phyloP scores from a whole-genome alignment of 495 filamentous ascomycete genomes.

The Lophiostoma macrostomum region DNA sequence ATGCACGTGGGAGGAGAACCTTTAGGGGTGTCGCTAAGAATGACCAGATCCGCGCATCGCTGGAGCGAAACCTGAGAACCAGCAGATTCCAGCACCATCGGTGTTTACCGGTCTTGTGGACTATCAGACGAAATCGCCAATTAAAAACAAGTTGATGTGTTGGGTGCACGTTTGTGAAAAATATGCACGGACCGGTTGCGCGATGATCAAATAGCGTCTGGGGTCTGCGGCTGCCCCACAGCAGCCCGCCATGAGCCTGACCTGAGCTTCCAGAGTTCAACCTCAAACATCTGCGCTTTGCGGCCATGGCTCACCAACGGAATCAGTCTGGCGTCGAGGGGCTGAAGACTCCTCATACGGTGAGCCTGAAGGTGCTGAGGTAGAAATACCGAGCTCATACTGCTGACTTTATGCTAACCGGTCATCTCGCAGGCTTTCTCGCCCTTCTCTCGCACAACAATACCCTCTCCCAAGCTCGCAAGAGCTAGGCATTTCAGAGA shows the following conservation, averaged over 20 bases:
- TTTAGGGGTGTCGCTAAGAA: constrained; percentile 35
- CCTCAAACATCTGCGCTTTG: no score
- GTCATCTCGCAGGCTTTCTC: constrained; percentile 37
- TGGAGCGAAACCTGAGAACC: constrained; percentile 16
- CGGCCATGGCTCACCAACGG: constrained; percentile 33
- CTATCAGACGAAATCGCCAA: no score
- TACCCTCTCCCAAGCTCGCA: constrained; percentile 51
- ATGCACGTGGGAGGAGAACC: no score
- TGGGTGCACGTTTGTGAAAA: no score
- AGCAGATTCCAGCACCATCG: neutral
- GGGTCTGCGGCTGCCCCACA: no score
- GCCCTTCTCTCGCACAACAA: constrained; percentile 44
- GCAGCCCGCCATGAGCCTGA: no score
- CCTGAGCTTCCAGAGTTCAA: no score
- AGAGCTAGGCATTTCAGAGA: constrained; percentile 48
- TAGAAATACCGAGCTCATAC: constrained; percentile 33
- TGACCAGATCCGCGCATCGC: constrained; percentile 25
- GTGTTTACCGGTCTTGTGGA: no score
- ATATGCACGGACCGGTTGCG: no score
- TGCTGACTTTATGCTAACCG: constrained; percentile 7
- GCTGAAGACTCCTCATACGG: constrained; percentile 74
- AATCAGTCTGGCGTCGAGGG: constrained; percentile 54
- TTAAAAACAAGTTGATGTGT: no score
- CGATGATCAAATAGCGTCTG: no score
- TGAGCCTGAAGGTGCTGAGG: constrained; percentile 81